Percentiles rank a stretch among this genome's conserved stretches.
Conservation (phyloP, 169 alveolate genomes). For the Neospora caninum region DNA sequence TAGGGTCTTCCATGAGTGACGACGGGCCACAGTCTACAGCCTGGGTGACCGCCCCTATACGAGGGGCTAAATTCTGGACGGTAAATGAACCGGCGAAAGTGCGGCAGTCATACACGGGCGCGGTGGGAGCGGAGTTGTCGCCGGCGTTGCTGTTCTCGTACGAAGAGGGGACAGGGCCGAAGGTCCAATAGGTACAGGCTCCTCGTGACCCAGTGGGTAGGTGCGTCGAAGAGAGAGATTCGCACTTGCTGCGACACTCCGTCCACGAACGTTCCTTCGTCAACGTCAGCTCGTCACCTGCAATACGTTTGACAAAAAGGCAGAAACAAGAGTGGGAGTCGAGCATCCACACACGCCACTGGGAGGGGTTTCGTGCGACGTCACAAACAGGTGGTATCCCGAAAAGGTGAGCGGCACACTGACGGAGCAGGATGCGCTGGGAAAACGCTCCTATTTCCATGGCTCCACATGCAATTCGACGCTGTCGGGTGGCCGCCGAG, state of each 20-base stretch:
- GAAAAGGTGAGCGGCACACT: too few relatives aligned
- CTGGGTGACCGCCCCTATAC: not conserved
- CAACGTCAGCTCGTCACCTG: not conserved
- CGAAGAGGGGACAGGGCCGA: not conserved
- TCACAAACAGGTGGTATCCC: too few relatives aligned
- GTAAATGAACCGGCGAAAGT: not conserved
- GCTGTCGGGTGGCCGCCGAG: too few relatives aligned
- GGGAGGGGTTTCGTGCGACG: too few relatives aligned
- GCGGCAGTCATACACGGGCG: not conserved
- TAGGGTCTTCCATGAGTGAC: not conserved
- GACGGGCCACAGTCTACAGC: not conserved
- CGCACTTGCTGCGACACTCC: not conserved
- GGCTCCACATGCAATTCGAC: too few relatives aligned
- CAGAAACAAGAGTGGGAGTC: too few relatives aligned
- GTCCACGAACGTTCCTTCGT: not conserved
- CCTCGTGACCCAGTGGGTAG: not conserved
- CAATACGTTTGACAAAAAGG: not conserved
- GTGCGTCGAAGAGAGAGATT: not conserved
- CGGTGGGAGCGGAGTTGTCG: not conserved
- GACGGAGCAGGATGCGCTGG: too few relatives aligned
- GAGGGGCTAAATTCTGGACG: not conserved
- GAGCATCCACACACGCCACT: too few relatives aligned
- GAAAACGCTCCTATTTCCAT: too few relatives aligned
- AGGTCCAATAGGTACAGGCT: not conserved
- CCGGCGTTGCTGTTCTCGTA: not conserved